Percentiles rank a stretch among this genome's conserved stretches.
These are phyloP conservation scores for Cyclostephanos invisitatus DNA, from an alignment of 108 stramenopile genomes.

Conservation along the genomic window DNA sequence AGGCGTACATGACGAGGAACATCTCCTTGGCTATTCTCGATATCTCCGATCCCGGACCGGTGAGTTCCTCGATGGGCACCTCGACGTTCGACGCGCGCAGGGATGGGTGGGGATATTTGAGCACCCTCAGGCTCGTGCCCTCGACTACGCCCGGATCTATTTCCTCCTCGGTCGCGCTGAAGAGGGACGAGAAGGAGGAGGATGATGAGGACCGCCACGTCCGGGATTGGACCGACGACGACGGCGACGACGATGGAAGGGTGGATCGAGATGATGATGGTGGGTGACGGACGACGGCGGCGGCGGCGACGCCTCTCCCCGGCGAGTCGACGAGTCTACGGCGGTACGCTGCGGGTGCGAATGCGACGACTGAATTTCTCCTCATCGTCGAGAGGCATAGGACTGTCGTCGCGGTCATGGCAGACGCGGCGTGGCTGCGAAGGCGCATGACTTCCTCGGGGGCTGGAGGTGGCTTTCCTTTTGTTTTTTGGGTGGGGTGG, in stretches of 20 bases:
- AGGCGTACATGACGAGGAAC: slow-evolving; percentile 96
- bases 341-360: slow-evolving; percentile 8
- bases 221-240: not conserved
- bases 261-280: not conserved
- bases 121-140: slow-evolving; percentile 80
- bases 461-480: too few relatives aligned
- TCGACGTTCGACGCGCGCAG: slow-evolving; percentile 80
- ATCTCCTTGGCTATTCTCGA: slow-evolving; percentile 86
- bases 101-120: slow-evolving; percentile 93
- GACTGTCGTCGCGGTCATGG: slow-evolving; percentile 11
- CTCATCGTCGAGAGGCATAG: slow-evolving; percentile 11
- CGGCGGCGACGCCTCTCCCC: not conserved
- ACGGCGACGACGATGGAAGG: not conserved
- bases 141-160: slow-evolving; percentile 83
- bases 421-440: not conserved
- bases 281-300: not conserved
- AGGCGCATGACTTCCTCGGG: slow-evolving; percentile 6
- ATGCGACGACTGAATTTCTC: slow-evolving; percentile 9
- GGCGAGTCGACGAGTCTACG: not conserved
- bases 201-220: not conserved
- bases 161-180: slow-evolving; percentile 64
- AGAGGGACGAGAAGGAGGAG: slow-evolving; percentile 17
- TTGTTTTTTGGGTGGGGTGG: too few relatives aligned
- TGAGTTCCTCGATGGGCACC: slow-evolving; percentile 63
- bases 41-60: slow-evolving; percentile 59